Evolutionary conservation across 2,329 filamentous ascomycete genomes (phyloP).

Genomic region (Ilyonectria robusta): DNA sequence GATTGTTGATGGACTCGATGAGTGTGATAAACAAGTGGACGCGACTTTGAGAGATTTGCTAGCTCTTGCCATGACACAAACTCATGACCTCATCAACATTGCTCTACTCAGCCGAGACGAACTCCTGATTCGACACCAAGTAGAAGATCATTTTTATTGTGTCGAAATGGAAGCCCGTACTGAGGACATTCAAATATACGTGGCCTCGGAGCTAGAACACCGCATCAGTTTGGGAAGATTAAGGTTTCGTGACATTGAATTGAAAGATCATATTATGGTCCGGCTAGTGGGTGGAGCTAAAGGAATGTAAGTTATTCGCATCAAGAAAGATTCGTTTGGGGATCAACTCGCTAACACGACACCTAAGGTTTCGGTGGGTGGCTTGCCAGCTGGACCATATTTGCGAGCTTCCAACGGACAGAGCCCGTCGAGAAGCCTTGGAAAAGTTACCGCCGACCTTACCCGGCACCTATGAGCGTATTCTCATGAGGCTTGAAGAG

Average conservation of each 20-base stretch:
- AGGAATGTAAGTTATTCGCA: conserved; percentile 22
- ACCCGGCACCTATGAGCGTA: conserved; percentile 18
- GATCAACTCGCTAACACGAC: too few species aligned
- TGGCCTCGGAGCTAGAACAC: background rate
- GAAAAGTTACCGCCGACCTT: conserved; percentile 19
- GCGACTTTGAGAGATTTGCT: background rate
- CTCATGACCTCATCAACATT: background rate
- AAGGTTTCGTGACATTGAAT: background rate
- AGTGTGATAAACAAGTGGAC: background rate
- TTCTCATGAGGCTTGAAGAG: background rate
- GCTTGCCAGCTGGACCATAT: conserved; percentile 28
- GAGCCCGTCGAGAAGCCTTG: conserved; percentile 6
- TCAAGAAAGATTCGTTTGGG: too few species aligned
- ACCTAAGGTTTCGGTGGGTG: conserved; percentile 27
- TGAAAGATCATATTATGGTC: conserved; percentile 18
- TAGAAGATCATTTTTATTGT: background rate
- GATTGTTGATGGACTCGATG: conserved; percentile 13
- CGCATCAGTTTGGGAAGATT: conserved; percentile 2
- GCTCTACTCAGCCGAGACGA: conserved; percentile 32
- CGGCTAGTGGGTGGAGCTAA: background rate
- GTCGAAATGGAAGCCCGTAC: conserved; percentile 31
- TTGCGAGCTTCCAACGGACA: conserved; percentile 16
- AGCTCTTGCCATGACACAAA: background rate
- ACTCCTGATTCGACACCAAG: background rate
- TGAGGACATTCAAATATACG: conserved; percentile 27